A percentile compares a stretch with the other conserved stretches of the same genome.
Evolutionary conservation across 2,329 filamentous ascomycete species (phyloP).

Genomic region (Botryotinia narcissicola): DNA sequence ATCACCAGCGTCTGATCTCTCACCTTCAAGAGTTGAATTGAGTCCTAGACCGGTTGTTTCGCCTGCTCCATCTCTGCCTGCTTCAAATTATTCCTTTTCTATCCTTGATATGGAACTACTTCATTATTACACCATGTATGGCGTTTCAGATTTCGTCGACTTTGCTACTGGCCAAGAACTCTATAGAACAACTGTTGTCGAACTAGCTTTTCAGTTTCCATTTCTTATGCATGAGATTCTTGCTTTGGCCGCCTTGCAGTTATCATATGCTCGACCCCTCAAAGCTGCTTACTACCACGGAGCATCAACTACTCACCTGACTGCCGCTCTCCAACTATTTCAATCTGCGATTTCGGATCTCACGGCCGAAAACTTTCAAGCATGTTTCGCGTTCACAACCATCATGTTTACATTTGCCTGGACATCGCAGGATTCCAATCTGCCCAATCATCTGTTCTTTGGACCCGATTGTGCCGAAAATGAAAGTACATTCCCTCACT

Average conservation of each 20-base stretch:
- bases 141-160: slow-evolving; percentile 31
- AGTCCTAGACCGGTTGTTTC: slow-evolving; percentile 10
- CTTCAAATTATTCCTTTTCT: slow-evolving; percentile 23
- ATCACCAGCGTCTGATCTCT: slow-evolving; percentile 19
- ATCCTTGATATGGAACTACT: slow-evolving; percentile 46
- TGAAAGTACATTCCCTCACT: slow-evolving; percentile 23
- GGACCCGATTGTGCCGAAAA: slow-evolving; percentile 34
- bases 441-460: slow-evolving; percentile 38
- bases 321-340: slow-evolving; percentile 37
- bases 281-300: slow-evolving; percentile 30
- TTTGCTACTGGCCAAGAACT: slow-evolving; percentile 22
- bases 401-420: slow-evolving; percentile 40
- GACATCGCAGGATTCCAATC: slow-evolving; percentile 29
- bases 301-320: slow-evolving; percentile 38
- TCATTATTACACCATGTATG: slow-evolving; percentile 45
- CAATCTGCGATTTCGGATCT: slow-evolving; percentile 46
- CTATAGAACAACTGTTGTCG: slow-evolving; percentile 31
- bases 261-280: slow-evolving; percentile 36
- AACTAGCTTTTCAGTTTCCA: slow-evolving; percentile 32
- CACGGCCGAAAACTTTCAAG: slow-evolving; percentile 39
- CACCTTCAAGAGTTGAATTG: slow-evolving; percentile 13
- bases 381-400: slow-evolving; percentile 38
- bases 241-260: slow-evolving; percentile 40
- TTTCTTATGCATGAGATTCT: slow-evolving; percentile 42
- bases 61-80: slow-evolving; percentile 3